Base-by-base conservation (phyloP, 2,329 filamentous ascomycete species). In the Bisporella sp. region DNA sequence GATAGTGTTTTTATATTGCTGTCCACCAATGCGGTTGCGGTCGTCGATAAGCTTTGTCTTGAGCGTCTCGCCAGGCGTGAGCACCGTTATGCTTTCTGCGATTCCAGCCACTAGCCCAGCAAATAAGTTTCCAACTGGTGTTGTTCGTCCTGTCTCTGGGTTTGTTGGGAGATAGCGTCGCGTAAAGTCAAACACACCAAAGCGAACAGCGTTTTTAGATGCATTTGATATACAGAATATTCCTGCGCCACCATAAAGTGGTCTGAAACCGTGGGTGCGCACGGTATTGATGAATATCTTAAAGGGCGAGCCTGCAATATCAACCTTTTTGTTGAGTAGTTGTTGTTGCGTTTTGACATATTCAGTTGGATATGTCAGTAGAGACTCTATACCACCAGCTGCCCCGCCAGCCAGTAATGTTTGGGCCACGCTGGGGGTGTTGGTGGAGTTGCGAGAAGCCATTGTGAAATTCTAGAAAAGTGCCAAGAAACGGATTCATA, bases 21-120 rank as follows among this genome's bases (percentile, higher is more conserved):
- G 31, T 11, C 35, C 35, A 1, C 50, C 45, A 9, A 44, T 45
- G 7, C 56, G 52, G 7, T 54, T 57, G n/a, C 53, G 45, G 32
- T 62, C 61, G 28, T 64, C 53, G 13, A 65, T 54, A 9, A 62
- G 51, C 29, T 57, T 54, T 5, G 58, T 65, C 44, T 64, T 63
- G 43, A 63, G 44, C 40, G 59, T 59, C 45, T 64, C 61, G 4
- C 60, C 60, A 9, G 62, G 60, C 21, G 61, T 61, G 9, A 64
- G 59, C 11, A 64, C 59, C 5, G 54, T 46, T 3, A 63, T 39
- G 12, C 54, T 57, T 43, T 63, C 61, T 0, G 54, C 48, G 2
- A 59, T 41, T 0, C 62, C 61, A 1, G 59, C 62, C 9, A 50
- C 53, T 0, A 64, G 42, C 4, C 61, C 62, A 0, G 63, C 53